Conservation (phyloP, 1,284 basidiomycete species). For the Cystobasidium sp. region DNA sequence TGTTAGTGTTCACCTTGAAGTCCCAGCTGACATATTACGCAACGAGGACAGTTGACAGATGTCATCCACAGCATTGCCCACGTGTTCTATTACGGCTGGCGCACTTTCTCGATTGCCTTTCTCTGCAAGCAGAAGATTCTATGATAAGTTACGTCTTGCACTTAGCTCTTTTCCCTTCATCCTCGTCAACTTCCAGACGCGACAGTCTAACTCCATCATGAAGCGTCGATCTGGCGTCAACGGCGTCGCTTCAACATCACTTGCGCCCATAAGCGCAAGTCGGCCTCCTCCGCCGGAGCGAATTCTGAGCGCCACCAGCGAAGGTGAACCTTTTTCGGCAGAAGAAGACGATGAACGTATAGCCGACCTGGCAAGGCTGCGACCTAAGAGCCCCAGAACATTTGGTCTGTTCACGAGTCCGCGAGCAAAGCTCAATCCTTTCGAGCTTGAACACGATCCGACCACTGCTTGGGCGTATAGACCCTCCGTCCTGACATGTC, state of each 20-base stretch:
- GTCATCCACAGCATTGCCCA: too few relatives aligned
- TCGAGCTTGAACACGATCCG: slow-evolving; percentile 34
- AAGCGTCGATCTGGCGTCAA: background rate
- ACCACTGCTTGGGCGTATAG: slow-evolving; percentile 37
- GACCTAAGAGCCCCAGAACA: slow-evolving; percentile 17
- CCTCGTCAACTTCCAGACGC: too few relatives aligned
- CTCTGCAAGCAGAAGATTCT: background rate
- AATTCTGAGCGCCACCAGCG: slow-evolving; percentile 34
- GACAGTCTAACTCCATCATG: background rate
- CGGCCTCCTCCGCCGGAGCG: slow-evolving; percentile 8
- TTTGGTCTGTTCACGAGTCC: slow-evolving; percentile 18
- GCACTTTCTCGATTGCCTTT: background rate
- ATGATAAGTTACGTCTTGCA: too few relatives aligned
- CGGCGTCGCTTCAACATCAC: background rate
- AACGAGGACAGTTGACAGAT: too few relatives aligned
- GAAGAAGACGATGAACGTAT: slow-evolving; percentile 30
- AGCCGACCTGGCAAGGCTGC: slow-evolving; percentile 11
- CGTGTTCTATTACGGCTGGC: too few relatives aligned
- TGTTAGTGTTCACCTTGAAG: too few relatives aligned
- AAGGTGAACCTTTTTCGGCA: slow-evolving; percentile 38
- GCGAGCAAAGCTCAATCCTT: slow-evolving; percentile 8
- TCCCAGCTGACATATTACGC: too few relatives aligned
- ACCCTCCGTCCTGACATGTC: slow-evolving; percentile 35
- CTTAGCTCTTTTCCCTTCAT: too few relatives aligned
- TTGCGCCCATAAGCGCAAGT: background rate